These are phyloP conservation scores for Trichomonas gallinae DNA, from an alignment of 208 protist genomes.

Conservation along the genomic window DNA sequence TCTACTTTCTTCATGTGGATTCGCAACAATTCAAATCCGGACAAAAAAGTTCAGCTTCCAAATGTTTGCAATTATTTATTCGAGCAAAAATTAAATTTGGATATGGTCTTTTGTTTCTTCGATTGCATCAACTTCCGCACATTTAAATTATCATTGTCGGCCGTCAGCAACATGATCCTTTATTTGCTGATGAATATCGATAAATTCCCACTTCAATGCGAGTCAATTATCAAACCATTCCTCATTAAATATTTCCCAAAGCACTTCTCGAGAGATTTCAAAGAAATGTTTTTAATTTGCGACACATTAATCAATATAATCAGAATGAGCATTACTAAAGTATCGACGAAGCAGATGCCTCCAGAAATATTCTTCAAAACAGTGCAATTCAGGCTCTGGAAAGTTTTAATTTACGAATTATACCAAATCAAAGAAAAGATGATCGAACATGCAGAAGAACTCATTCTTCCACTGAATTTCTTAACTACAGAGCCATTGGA, in stretches of 20 bases:
- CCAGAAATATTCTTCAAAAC: background rate
- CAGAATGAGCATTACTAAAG: background rate
- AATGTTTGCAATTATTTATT: background rate
- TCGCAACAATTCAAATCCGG: background rate
- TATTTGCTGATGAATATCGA: background rate
- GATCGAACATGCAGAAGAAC: background rate
- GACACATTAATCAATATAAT: background rate
- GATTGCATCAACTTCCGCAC: background rate
- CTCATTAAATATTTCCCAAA: background rate
- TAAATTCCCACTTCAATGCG: background rate
- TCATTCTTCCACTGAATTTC: background rate
- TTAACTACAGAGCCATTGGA: background rate
- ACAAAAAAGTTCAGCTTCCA: background rate
- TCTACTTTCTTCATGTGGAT: background rate
- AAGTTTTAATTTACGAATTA: background rate
- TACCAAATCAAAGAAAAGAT: background rate
- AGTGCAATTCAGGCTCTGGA: background rate
- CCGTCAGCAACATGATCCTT: background rate
- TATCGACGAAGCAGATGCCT: background rate
- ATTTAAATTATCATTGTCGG: background rate
- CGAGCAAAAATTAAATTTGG: background rate
- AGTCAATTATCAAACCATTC: background rate
- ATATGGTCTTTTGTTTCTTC: background rate
- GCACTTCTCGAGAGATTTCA: background rate
- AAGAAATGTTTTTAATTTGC: background rate